These are phyloP conservation scores for Brassica balearica DNA, from an alignment of 441 rosid species.

Conservation along the genomic window DNA sequence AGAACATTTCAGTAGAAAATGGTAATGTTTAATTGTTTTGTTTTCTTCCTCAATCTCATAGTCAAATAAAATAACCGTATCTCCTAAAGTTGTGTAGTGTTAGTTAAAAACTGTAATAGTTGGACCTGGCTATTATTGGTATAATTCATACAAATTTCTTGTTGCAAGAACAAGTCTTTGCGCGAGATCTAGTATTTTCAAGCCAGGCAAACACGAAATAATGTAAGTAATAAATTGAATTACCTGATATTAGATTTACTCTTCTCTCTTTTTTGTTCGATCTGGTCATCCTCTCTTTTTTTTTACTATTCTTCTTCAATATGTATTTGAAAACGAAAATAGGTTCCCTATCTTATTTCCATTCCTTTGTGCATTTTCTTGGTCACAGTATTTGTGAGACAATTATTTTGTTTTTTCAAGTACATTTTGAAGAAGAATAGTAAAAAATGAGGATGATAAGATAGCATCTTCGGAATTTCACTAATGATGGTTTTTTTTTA, in stretches of 20 bases:
- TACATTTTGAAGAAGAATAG: too few species aligned
- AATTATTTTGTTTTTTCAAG: too few species aligned
- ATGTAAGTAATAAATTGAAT: neutral
- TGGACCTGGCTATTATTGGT: slow-evolving; percentile 26
- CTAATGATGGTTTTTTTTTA: too few species aligned
- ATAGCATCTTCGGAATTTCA: too few species aligned
- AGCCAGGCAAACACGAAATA: neutral
- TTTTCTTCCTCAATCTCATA: neutral
- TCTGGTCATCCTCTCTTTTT: neutral
- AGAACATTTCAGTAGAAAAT: neutral
- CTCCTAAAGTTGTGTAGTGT: slow-evolving; percentile 27
- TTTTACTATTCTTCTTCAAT: neutral
- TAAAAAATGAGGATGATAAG: too few species aligned
- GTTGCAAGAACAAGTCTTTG: neutral
- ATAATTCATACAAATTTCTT: neutral
- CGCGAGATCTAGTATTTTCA: neutral
- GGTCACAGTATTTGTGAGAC: too few species aligned
- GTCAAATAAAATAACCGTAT: neutral
- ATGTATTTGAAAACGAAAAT: neutral
- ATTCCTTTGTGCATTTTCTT: neutral
- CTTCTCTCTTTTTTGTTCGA: neutral
- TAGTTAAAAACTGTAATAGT: slow-evolving; percentile 20
- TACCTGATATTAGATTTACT: neutral
- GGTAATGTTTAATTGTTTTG: neutral
- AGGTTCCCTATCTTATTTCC: neutral